Evolutionary conservation across 805 yeast genomes (phyloP).

Genomic region (Hanseniaspora lachancei): DNA sequence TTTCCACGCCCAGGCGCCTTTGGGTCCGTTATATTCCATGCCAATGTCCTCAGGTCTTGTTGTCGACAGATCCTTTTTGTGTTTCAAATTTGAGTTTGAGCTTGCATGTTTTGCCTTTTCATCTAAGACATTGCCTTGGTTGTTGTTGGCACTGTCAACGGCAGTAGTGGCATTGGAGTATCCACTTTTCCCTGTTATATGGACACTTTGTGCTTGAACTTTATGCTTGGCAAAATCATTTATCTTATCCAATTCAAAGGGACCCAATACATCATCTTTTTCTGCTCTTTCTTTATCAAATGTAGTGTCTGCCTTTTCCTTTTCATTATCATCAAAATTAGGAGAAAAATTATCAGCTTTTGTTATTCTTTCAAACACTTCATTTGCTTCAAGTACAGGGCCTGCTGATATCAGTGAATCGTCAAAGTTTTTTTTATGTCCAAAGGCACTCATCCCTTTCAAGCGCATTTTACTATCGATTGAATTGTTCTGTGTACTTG

Average conservation of each 20-base stretch:
- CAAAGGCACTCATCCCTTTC: slow-evolving; percentile 5
- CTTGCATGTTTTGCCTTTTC: background rate
- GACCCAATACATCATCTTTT: slow-evolving; percentile 2
- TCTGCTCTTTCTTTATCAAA: slow-evolving; percentile 1
- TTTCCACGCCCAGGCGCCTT: slow-evolving; percentile 6
- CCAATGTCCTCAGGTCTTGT: slow-evolving; percentile 13
- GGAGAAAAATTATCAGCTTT: background rate
- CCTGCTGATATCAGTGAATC: background rate
- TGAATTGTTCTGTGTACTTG: background rate
- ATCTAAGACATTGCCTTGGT: background rate
- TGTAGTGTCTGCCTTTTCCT: background rate
- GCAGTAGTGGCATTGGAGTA: slow-evolving; percentile 13
- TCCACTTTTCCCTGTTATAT: slow-evolving; percentile 8
- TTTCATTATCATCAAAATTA: background rate
- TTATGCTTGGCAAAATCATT: background rate
- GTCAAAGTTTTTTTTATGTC: background rate
- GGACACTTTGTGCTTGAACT: background rate
- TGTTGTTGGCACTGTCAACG: slow-evolving; percentile 8
- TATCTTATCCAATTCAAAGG: background rate
- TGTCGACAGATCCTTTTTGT: slow-evolving; percentile 8
- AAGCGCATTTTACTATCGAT: background rate
- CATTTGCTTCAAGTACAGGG: slow-evolving; percentile 7
- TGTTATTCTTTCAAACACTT: slow-evolving; percentile 6
- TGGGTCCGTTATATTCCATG: slow-evolving; percentile 9
- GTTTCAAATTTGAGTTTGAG: background rate